Evolutionary conservation across 805 yeast species (phyloP).

Genomic region (Saccharomyces cerevisiae): DNA sequence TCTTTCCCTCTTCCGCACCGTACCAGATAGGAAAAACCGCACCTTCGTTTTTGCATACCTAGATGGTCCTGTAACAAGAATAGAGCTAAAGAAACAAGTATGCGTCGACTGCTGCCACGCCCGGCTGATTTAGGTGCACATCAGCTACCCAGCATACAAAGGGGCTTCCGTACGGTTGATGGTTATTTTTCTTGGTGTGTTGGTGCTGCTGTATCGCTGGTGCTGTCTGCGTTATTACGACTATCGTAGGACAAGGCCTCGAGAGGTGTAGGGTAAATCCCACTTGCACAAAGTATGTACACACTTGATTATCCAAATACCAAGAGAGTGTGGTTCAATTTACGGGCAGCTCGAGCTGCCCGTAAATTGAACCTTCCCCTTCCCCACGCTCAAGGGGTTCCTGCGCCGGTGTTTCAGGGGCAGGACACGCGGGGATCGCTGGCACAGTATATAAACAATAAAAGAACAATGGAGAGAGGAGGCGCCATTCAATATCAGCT

Average conservation of each 20-base stretch:
- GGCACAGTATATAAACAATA: background rate
- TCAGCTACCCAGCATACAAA: background rate
- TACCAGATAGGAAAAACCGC: background rate
- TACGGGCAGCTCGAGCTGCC: background rate
- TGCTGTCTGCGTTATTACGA: background rate
- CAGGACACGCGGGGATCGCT: background rate
- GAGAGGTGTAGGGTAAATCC: background rate
- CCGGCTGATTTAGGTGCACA: background rate
- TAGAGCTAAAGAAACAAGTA: background rate
- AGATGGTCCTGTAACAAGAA: background rate
- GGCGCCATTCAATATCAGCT: background rate
- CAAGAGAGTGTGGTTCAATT: background rate
- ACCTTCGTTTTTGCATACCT: background rate
- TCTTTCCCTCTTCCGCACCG: background rate
- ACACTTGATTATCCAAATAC: background rate
- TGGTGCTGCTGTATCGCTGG: background rate
- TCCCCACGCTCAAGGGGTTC: background rate
- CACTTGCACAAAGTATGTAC: background rate
- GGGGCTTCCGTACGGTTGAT: background rate
- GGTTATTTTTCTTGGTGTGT: background rate
- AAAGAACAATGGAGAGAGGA: background rate
- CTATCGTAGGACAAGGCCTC: background rate
- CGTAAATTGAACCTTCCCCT: background rate
- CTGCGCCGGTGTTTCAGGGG: background rate
- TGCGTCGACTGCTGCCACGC: background rate